Conservation (phyloP, 163 green algal genomes). For the Coccomyxa subellipsoidea region DNA sequence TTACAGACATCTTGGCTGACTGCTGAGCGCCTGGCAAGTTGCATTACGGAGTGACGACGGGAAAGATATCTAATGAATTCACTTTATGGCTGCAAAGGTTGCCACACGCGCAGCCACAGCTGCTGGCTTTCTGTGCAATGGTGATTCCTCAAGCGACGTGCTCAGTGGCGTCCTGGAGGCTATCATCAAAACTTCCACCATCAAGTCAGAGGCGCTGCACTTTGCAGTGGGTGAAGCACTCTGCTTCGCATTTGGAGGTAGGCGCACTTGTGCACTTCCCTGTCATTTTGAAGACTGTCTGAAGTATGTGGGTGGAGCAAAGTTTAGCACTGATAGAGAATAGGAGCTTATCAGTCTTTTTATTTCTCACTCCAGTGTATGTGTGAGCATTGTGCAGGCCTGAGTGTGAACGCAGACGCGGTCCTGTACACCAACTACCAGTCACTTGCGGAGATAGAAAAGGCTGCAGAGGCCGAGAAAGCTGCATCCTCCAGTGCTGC, state of each 20-base stretch:
- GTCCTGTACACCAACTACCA: not conserved
- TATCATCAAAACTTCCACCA: slow-evolving; percentile 49
- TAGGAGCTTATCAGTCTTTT: no score
- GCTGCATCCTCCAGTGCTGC: not conserved
- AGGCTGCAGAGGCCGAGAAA: not conserved
- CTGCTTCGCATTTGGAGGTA: slow-evolving; percentile 64
- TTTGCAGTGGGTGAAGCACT: slow-evolving; percentile 79
- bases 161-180: slow-evolving; percentile 29
- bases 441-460: not conserved
- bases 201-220: slow-evolving; percentile 69
- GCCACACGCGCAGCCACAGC: slow-evolving; percentile 13
- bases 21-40: no score
- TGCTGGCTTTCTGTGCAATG: slow-evolving; percentile 14
- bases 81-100: not conserved
- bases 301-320: no score
- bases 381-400: slow-evolving; percentile 3
- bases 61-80: not conserved
- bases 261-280: no score
- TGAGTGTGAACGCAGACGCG: not conserved
- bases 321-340: no score
- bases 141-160: not conserved
- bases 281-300: no score
- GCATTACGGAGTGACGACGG: no score
- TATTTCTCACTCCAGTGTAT: no score
- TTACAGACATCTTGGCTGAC: no score